phyloP scores from a whole-genome alignment of 768 basidiomycete species.

The Clavulina sp. region DNA sequence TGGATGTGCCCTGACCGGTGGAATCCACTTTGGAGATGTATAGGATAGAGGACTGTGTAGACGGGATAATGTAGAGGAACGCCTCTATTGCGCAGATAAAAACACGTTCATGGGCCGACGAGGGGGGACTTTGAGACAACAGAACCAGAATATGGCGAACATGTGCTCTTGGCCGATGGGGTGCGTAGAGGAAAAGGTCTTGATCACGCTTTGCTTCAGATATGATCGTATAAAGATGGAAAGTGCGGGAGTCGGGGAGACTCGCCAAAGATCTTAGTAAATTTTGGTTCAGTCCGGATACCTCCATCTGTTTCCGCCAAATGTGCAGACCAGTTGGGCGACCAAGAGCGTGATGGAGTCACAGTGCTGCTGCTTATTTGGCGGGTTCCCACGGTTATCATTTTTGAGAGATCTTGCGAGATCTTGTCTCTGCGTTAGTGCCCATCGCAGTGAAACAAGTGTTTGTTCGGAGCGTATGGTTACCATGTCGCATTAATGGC shows the following conservation, averaged over 20 bases:
- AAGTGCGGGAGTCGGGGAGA: constrained; percentile 49
- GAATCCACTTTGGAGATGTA: constrained; percentile 93
- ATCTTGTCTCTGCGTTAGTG: too few relatives aligned
- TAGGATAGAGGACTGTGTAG: constrained; percentile 50
- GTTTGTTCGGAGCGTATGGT: too few relatives aligned
- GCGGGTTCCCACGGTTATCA: too few relatives aligned
- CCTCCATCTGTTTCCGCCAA: too few relatives aligned
- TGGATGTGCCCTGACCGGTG: constrained; percentile 51
- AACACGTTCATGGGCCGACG: constrained; percentile 21
- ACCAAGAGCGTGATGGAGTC: too few relatives aligned
- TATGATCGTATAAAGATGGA: constrained; percentile 60
- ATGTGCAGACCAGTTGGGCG: too few relatives aligned
- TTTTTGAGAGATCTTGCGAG: too few relatives aligned
- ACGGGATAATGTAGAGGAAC: constrained; percentile 51
- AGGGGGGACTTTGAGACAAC: constrained; percentile 30
- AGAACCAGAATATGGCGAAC: constrained; percentile 65
- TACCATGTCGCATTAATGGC: too few relatives aligned
- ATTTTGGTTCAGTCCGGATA: constrained; percentile 48
- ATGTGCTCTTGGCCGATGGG: constrained; percentile 43
- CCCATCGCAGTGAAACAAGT: too few relatives aligned
- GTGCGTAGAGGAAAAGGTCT: constrained; percentile 58
- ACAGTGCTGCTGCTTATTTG: too few relatives aligned
- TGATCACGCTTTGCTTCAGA: constrained; percentile 49
- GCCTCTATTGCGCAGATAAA: constrained; percentile 71
- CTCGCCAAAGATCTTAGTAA: constrained; percentile 37